Evolutionary conservation across 345 rosid species (phyloP).

Genomic region (Hypericum perforatum): DNA sequence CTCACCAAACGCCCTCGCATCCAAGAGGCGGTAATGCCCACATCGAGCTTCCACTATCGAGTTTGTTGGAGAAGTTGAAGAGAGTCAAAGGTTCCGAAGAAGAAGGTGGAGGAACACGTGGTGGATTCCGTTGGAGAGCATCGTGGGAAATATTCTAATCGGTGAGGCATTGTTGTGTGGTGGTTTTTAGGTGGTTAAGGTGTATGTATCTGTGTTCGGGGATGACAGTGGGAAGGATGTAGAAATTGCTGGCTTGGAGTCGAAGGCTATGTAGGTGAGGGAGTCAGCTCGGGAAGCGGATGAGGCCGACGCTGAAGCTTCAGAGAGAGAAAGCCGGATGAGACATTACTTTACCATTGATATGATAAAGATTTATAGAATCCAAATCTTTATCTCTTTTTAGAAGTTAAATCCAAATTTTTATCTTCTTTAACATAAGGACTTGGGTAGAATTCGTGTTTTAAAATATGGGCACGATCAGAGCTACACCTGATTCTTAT

Average conservation of each 20-base stretch:
- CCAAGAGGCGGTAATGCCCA: too few relatives aligned
- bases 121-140: too few relatives aligned
- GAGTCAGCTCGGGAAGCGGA: constrained; percentile 65
- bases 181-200: constrained; percentile 75
- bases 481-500: too few relatives aligned
- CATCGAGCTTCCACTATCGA: too few relatives aligned
- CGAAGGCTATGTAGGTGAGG: constrained; percentile 85
- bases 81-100: too few relatives aligned
- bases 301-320: constrained; percentile 82
- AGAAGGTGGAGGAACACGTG: too few relatives aligned
- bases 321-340: constrained; percentile 95
- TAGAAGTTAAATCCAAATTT: constrained; percentile 1
- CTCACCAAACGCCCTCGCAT: too few relatives aligned
- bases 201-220: constrained; percentile 86
- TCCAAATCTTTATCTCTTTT: background rate
- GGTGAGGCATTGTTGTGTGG: background rate
- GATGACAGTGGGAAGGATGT: constrained; percentile 91
- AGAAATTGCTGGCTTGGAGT: constrained; percentile 73
- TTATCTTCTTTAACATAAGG: too few relatives aligned
- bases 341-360: constrained; percentile 11
- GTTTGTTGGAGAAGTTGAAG: too few relatives aligned
- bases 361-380: constrained; percentile 1
- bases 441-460: too few relatives aligned
- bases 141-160: too few relatives aligned
- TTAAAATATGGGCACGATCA: too few relatives aligned